Evolutionary conservation across 345 rosid species (phyloP), one percentile per base, ranked within the genome.

Genomic region (Arabidopsis thaliana): DNA sequence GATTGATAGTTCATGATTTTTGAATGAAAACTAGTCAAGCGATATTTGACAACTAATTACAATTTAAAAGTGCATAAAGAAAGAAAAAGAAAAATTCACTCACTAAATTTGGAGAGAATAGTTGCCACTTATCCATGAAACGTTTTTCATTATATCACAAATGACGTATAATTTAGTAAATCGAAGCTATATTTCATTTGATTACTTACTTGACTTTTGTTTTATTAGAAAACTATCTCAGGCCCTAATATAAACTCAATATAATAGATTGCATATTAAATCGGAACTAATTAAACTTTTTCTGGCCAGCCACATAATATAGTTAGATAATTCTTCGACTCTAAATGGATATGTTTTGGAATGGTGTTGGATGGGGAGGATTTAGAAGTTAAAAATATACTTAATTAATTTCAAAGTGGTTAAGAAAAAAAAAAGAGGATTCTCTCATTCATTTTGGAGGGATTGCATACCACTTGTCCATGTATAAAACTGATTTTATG

Each of bases 71-170:
- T 33, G 25, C 52, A 20, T 20, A 20, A 7, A 8, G 8, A 16
- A n/a, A 3, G 23, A 42, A 28, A 28, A 23, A 13, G 36, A 42
- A 45, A 4, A 16, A 46, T 30, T 45, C 42, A 33, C 10, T 48
- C 57, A 30, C 16, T 16, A 20, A 34, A 30, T 8, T 28, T 14
- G 5, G 16, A 33, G 56, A 65, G 49, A 49, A 48, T 65, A 11
- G 57, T 8, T 65, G n/a, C 69, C 57, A 65, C 69, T 48, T 65
- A 28, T 65, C 57, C 68, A 63, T 63, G 68, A 38, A 28, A 6
- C 20, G 13, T 30, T 36, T 8, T 37, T 28, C 38, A 65, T 30
- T 48, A 14, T 14, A 65, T 16, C 41, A 48, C 69, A 65, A 64
- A 60, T 46, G 55, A 46, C 24, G 23, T n/a, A 65, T 24, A 24